Evolutionary conservation across 306 rosid genomes (phyloP).

Genomic region (Vicia faba): DNA sequence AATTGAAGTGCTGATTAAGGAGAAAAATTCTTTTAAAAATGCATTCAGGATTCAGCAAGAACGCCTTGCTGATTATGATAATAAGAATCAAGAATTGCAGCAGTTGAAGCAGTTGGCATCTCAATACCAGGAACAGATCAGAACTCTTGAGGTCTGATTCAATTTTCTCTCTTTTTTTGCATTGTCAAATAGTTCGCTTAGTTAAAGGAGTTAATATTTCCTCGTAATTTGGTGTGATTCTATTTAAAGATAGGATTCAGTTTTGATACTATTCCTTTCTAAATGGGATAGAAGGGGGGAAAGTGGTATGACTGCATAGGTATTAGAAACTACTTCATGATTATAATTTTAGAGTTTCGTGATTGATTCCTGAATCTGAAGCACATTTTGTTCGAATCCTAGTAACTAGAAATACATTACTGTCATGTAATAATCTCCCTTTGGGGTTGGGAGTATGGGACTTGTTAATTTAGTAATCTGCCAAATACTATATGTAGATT

Average conservation of each 20-base stretch:
- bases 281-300: slow-evolving; percentile 14
- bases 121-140: slow-evolving; percentile 86
- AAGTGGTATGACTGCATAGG: background rate
- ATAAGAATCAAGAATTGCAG: slow-evolving; percentile 67
- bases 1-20: slow-evolving; percentile 67
- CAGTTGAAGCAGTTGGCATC: slow-evolving; percentile 73
- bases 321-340: slow-evolving; percentile 11
- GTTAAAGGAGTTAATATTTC: background rate
- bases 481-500: background rate
- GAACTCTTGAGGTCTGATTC: slow-evolving; percentile 77
- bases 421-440: slow-evolving; percentile 15
- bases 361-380: background rate
- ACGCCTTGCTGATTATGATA: slow-evolving; percentile 73
- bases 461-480: background rate
- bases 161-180: slow-evolving; percentile 18
- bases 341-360: slow-evolving; percentile 19
- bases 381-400: slow-evolving; percentile 3
- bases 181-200: background rate
- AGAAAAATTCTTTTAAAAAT: slow-evolving; percentile 73
- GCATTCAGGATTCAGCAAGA: slow-evolving; percentile 84
- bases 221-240: background rate
- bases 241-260: background rate
- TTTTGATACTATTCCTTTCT: background rate
- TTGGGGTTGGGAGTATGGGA: background rate
- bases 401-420: slow-evolving; percentile 18